Evolutionary conservation across 306 rosid genomes (phyloP).

Genomic region (Pyrus pyrifolia): DNA sequence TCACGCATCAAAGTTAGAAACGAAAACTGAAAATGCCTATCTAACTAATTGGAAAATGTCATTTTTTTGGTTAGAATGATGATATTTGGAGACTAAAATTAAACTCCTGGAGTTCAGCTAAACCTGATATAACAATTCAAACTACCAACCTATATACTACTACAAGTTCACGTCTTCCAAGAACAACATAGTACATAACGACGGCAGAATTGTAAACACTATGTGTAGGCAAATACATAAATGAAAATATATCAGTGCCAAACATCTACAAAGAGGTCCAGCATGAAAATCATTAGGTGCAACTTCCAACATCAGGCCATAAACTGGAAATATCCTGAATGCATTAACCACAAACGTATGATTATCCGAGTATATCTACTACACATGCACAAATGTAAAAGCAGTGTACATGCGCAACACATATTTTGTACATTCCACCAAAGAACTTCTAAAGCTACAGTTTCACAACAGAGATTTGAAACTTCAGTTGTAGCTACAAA

Average conservation of each 20-base stretch:
- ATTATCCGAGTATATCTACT: background rate
- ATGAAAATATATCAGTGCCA: background rate
- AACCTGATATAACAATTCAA: background rate
- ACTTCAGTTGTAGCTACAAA: background rate
- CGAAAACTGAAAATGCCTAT: background rate
- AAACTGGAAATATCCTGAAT: background rate
- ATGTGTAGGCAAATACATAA: background rate
- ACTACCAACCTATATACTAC: background rate
- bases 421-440: background rate
- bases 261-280: background rate
- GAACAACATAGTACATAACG: background rate
- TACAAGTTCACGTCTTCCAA: background rate
- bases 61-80: background rate
- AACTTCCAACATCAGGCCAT: background rate
- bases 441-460: background rate
- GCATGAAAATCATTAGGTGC: background rate
- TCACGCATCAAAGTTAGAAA: constrained; percentile 1
- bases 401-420: no score
- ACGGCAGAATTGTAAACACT: background rate
- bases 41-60: background rate
- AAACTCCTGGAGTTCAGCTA: background rate
- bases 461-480: background rate
- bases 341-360: background rate
- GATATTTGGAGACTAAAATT: background rate
- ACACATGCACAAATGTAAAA: background rate